Evolutionary conservation across 116 monocot genomes (phyloP).

Genomic region (Phalaenopsis hybrid): DNA sequence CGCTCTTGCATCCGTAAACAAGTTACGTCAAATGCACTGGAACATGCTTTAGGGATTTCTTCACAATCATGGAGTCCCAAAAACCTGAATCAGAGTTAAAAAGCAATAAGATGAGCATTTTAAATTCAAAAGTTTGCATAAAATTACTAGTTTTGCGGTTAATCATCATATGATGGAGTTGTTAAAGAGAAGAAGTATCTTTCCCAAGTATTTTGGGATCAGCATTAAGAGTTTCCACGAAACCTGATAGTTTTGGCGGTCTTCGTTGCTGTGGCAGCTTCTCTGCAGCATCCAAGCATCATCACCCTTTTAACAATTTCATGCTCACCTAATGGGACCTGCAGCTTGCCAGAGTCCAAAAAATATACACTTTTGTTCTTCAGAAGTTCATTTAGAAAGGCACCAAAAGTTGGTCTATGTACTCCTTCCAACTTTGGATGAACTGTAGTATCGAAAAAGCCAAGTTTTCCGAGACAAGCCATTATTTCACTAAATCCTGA

Average conservation of each 20-base stretch:
- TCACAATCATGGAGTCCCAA: slow-evolving; percentile 72
- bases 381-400: slow-evolving; percentile 60
- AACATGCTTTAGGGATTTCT: slow-evolving; percentile 56
- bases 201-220: not conserved
- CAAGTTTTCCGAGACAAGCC: slow-evolving; percentile 76
- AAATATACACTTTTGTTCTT: slow-evolving; percentile 3
- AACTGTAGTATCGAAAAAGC: slow-evolving; percentile 60
- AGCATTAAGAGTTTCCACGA: not conserved
- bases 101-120: not conserved
- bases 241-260: slow-evolving; percentile 78
- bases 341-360: not conserved
- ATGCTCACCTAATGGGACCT: slow-evolving; percentile 26
- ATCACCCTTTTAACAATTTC: slow-evolving; percentile 46
- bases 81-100: slow-evolving; percentile 51
- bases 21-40: slow-evolving; percentile 76
- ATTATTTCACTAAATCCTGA: slow-evolving; percentile 94
- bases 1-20: slow-evolving; percentile 80
- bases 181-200: not conserved
- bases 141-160: not conserved
- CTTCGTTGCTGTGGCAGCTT: slow-evolving; percentile 45
- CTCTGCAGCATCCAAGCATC: slow-evolving; percentile 57
- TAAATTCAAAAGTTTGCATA: not conserved
- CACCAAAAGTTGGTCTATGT: slow-evolving; percentile 44
- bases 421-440: slow-evolving; percentile 55
- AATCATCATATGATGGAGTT: not conserved